These are phyloP conservation scores for Mikania micrantha DNA, from an alignment of 129 eudicot species.

Conservation along the genomic window DNA sequence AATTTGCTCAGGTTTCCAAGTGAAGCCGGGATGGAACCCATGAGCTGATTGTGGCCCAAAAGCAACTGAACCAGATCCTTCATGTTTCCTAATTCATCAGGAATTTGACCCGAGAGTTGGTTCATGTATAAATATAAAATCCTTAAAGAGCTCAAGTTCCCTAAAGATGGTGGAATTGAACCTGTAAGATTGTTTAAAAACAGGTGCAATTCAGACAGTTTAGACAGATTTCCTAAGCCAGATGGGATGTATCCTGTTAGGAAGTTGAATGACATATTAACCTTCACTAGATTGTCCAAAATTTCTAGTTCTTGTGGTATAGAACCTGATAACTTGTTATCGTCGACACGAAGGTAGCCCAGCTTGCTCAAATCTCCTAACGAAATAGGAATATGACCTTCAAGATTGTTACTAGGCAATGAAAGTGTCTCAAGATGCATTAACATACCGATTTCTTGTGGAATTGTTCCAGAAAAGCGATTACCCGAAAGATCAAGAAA, in stretches of 20 bases:
- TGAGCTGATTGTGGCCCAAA: constrained; percentile 14
- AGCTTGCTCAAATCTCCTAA: constrained; percentile 12
- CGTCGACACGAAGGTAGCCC: neutral
- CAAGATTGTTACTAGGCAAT: neutral
- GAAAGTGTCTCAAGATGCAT: constrained; percentile 7
- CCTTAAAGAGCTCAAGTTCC: constrained; percentile 19
- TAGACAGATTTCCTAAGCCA: constrained; percentile 19
- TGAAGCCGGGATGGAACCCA: constrained; percentile 31
- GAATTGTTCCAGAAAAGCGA: constrained; percentile 26
- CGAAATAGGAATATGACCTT: constrained; percentile 9
- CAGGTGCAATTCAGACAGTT: constrained; percentile 19
- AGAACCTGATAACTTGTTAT: constrained; percentile 20
- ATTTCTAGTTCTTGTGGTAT: constrained; percentile 24
- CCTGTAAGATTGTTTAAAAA: constrained; percentile 23
- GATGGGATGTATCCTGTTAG: constrained; percentile 22
- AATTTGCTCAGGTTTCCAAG: constrained; percentile 28
- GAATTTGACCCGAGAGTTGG: constrained; percentile 33
- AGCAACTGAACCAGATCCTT: neutral
- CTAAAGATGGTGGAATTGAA: constrained; percentile 29
- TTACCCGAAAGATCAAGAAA: constrained; percentile 35
- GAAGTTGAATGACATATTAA: constrained; percentile 16
- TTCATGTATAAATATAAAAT: constrained; percentile 6
- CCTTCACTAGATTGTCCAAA: constrained; percentile 9
- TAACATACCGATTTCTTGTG: constrained; percentile 32
- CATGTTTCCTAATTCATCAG: constrained; percentile 20